phyloP scores from a whole-genome alignment of 2,329 filamentous ascomycete species.

The Emergomyces orientalis region DNA sequence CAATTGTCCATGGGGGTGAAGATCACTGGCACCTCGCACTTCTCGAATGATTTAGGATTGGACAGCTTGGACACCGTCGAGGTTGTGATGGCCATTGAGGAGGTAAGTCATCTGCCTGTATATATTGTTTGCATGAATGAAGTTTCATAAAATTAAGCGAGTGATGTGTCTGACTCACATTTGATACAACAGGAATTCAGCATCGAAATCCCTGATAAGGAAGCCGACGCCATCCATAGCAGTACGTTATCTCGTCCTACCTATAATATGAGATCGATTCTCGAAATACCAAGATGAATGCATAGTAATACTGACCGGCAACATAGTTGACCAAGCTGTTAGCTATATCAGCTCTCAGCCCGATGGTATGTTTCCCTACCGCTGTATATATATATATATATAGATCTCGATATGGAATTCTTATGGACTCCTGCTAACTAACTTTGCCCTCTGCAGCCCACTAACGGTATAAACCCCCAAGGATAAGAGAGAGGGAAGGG shows the following conservation, averaged over 20 bases:
- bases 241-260: constrained; percentile 50
- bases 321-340: constrained; percentile 80
- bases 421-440: constrained; percentile 14
- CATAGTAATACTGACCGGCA: constrained; percentile 19
- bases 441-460: constrained; percentile 12
- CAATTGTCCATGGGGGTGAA: constrained; percentile 34
- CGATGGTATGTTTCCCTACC: constrained; percentile 58
- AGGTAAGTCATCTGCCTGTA: constrained; percentile 47
- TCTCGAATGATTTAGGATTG: constrained; percentile 91
- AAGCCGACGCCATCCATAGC: constrained; percentile 87
- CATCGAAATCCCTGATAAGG: constrained; percentile 98
- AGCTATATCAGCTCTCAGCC: constrained; percentile 90
- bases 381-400: constrained; percentile 9
- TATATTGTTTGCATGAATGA: background rate
- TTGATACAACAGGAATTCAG: constrained; percentile 56
- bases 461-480: constrained; percentile 6
- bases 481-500: background rate
- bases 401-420: constrained; percentile 8
- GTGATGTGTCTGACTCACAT: background rate
- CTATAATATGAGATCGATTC: background rate
- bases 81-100: constrained; percentile 99
- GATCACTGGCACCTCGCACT: constrained; percentile 80
- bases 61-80: constrained; percentile 98
- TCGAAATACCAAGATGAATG: background rate
- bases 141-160: background rate